A percentile compares a stretch with the other conserved stretches of the same genome.
These are phyloP conservation scores for Mycena capillaripes DNA, from an alignment of 768 basidiomycete genomes.

Conservation along the genomic window DNA sequence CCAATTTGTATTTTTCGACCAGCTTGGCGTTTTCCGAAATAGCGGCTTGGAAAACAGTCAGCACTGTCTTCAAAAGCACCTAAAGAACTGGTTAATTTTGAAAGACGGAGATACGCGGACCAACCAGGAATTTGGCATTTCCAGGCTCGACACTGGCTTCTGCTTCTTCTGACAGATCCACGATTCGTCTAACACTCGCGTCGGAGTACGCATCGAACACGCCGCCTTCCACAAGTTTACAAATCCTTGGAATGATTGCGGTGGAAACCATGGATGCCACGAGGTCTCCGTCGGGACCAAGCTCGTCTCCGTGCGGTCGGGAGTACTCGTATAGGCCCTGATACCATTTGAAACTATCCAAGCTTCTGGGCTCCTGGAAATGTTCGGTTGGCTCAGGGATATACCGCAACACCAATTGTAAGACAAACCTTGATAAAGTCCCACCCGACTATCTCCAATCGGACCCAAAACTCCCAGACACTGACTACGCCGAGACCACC, in stretches of 20 bases:
- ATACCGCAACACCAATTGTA: constrained; percentile 50
- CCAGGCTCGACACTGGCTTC: constrained; percentile 79
- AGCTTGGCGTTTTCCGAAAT: constrained; percentile 65
- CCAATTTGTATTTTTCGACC: constrained; percentile 61
- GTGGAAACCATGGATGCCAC: constrained; percentile 92
- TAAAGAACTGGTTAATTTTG: constrained; percentile 42
- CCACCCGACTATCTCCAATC: constrained; percentile 90
- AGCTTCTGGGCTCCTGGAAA: constrained; percentile 61
- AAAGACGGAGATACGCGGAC: constrained; percentile 32
- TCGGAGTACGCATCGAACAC: constrained; percentile 87
- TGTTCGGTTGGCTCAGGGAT: constrained; percentile 8
- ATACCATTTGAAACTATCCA: constrained; percentile 92
- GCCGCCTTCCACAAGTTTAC: constrained; percentile 82
- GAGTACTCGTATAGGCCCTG: constrained; percentile 84
- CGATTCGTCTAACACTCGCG: constrained; percentile 67
- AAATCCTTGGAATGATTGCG: constrained; percentile 80
- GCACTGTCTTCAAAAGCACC: constrained; percentile 71
- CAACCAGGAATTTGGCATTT: constrained; percentile 75
- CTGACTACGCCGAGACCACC: constrained; percentile 89
- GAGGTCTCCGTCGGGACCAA: constrained; percentile 89
- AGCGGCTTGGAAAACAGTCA: constrained; percentile 66
- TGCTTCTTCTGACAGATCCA: constrained; percentile 86
- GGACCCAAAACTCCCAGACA: constrained; percentile 96
- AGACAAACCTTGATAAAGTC: constrained; percentile 79
- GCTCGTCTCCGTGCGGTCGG: constrained; percentile 58